These are phyloP conservation scores for Paraglomus brasilianum DNA, from an alignment of 192 early-diverging fungal species.

Conservation along the genomic window DNA sequence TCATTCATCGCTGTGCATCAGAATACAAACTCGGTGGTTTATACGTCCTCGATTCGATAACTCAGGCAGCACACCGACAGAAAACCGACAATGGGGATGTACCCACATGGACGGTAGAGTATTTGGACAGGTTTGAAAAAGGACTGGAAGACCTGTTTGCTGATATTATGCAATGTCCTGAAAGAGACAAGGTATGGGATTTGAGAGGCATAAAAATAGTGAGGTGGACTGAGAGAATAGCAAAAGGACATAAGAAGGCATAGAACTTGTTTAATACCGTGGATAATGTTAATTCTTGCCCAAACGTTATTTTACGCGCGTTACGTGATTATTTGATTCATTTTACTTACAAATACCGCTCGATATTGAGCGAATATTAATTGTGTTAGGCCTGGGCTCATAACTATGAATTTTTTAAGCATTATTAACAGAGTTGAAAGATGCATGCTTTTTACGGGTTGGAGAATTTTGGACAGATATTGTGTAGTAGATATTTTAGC, in stretches of 20 bases:
- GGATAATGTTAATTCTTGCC: neutral
- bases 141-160: slow-evolving; percentile 45
- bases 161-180: slow-evolving; percentile 41
- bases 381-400: too few relatives aligned
- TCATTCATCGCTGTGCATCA: slow-evolving; percentile 49
- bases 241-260: neutral
- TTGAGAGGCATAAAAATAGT: neutral
- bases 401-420: too few relatives aligned
- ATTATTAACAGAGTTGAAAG: too few relatives aligned
- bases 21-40: slow-evolving; percentile 60
- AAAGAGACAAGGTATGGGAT: slow-evolving; percentile 45
- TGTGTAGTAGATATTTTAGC: too few relatives aligned
- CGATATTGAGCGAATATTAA: too few relatives aligned
- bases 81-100: slow-evolving; percentile 34
- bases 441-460: too few relatives aligned
- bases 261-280: too few relatives aligned
- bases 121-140: slow-evolving; percentile 43
- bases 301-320: neutral
- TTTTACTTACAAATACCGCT: slow-evolving; percentile 12
- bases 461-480: too few relatives aligned
- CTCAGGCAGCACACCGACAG: slow-evolving; percentile 43
- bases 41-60: slow-evolving; percentile 63
- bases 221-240: too few relatives aligned
- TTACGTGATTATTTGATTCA: slow-evolving; percentile 3
- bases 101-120: slow-evolving; percentile 35